A percentile compares a stretch with the other conserved stretches of the same genome.
Conservation (phyloP, 176 grass and related monocot species). For the Oryza officinalis region DNA sequence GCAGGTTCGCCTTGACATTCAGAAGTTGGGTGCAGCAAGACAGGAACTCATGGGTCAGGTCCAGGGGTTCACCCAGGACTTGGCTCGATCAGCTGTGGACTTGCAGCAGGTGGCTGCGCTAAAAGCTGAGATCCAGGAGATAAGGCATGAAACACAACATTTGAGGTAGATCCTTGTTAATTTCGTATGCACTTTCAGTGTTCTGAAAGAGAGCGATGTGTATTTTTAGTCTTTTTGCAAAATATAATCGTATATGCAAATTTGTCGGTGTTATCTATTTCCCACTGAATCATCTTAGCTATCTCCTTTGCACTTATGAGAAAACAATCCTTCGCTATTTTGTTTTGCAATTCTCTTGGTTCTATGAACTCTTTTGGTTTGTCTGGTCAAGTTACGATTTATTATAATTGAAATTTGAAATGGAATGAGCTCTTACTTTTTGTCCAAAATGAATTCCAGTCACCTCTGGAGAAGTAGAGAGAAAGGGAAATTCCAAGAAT, state of each 20-base stretch:
- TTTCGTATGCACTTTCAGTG: background rate
- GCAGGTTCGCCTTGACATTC: conserved; percentile 61
- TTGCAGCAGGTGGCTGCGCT: conserved; percentile 68
- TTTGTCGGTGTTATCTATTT: background rate
- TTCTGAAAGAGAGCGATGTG: background rate
- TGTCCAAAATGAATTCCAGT: conserved; percentile 17
- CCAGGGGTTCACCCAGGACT: conserved; percentile 68
- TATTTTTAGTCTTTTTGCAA: conserved; percentile 4
- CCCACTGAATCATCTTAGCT: background rate
- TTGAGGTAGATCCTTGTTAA: conserved; percentile 55
- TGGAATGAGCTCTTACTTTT: background rate
- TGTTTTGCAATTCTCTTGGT: background rate
- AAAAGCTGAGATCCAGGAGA: conserved; percentile 71
- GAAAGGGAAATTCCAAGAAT: conserved; percentile 5
- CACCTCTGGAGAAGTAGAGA: background rate
- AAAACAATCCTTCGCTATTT: conserved; percentile 14
- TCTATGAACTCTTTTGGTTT: conserved; percentile 7
- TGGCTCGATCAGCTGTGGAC: conserved; percentile 54
- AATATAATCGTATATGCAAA: background rate
- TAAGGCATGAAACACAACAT: conserved; percentile 68
- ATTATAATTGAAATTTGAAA: conserved; percentile 4
- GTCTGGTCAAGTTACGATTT: background rate
- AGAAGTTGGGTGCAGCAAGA: conserved; percentile 58
- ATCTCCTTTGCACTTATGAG: background rate
- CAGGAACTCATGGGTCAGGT: conserved; percentile 70